These are phyloP conservation scores for Abrus precatorius DNA, from an alignment of 306 rosid genomes.

Conservation along the genomic window DNA sequence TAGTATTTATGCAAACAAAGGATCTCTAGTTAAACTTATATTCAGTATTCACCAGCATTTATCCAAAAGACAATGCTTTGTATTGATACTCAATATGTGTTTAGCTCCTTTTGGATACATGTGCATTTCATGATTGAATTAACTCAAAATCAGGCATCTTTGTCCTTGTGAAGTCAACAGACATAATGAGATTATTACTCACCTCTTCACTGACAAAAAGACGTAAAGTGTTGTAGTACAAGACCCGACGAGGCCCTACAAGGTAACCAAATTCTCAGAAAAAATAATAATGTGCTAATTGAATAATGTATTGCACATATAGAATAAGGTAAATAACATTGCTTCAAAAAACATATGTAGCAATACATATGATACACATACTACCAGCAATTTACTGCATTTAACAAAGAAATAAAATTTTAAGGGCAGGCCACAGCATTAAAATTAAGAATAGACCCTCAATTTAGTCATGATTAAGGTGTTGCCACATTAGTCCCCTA, in stretches of 20 bases:
- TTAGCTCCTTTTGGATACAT: not conserved
- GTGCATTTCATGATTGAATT: conserved; percentile 17
- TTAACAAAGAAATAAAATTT: conserved; percentile 24
- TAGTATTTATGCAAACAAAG: not conserved
- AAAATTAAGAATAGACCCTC: conserved; percentile 9
- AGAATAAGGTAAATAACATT: conserved; percentile 25
- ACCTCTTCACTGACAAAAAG: conserved; percentile 90
- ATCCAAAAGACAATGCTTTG: not conserved
- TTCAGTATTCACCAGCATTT: not conserved
- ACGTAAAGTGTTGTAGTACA: conserved; percentile 77
- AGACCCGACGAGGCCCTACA: conserved; percentile 81
- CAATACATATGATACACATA: conserved; percentile 18
- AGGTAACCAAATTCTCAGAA: conserved; percentile 34
- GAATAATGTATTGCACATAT: conserved; percentile 28
- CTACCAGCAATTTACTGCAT: not conserved
- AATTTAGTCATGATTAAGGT: not conserved
- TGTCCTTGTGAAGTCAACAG: conserved; percentile 10
- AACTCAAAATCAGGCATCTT: conserved; percentile 1
- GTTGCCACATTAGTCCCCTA: not conserved
- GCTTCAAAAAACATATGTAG: conserved; percentile 4
- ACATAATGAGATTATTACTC: conserved; percentile 44
- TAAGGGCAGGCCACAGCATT: not conserved
- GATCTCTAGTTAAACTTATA: not conserved
- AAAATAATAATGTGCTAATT: conserved; percentile 26
- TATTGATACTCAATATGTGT: conserved; percentile 15